These are phyloP conservation scores for Aspergillus sp. DNA, from an alignment of 2,329 filamentous ascomycete species.

Conservation along the genomic window DNA sequence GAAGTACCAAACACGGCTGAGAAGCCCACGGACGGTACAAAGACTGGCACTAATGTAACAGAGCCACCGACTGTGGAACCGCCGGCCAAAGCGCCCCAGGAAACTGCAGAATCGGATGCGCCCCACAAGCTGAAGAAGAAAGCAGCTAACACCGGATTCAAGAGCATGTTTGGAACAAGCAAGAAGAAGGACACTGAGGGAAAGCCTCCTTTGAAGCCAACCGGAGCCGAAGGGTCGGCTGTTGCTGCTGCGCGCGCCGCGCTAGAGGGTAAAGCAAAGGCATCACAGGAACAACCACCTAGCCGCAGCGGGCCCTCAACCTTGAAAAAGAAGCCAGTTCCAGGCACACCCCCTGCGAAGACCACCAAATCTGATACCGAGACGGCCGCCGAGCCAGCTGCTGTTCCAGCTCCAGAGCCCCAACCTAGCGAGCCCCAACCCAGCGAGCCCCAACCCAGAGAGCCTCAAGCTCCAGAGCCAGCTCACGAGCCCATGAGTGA, in stretches of 20 bases:
- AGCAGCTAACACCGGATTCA: conserved; percentile 41
- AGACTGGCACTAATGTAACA: conserved; percentile 17
- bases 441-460: conserved; percentile 28
- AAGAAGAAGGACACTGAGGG: conserved; percentile 37
- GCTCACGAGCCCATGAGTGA: conserved; percentile 21
- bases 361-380: conserved; percentile 10
- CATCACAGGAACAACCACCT: conserved; percentile 28
- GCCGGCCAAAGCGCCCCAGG: conserved; percentile 35
- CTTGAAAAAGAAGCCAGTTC: conserved; percentile 38
- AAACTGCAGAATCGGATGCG: conserved; percentile 33
- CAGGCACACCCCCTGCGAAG: conserved; percentile 14
- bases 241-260: conserved; percentile 46
- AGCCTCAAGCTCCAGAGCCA: conserved; percentile 23
- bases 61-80: conserved; percentile 27
- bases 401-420: conserved; percentile 14
- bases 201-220: conserved; percentile 33
- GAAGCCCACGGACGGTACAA: conserved; percentile 16
- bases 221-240: conserved; percentile 33
- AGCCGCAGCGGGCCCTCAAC: conserved; percentile 24
- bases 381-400: conserved; percentile 6
- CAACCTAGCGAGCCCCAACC: conserved; percentile 28
- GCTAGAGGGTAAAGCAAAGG: conserved; percentile 39
- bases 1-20: conserved; percentile 19
- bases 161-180: conserved; percentile 44
- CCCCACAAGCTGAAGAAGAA: conserved; percentile 48